Base-by-base conservation (phyloP, 2,329 filamentous ascomycete species). In the Xylariaceae sp. region DNA sequence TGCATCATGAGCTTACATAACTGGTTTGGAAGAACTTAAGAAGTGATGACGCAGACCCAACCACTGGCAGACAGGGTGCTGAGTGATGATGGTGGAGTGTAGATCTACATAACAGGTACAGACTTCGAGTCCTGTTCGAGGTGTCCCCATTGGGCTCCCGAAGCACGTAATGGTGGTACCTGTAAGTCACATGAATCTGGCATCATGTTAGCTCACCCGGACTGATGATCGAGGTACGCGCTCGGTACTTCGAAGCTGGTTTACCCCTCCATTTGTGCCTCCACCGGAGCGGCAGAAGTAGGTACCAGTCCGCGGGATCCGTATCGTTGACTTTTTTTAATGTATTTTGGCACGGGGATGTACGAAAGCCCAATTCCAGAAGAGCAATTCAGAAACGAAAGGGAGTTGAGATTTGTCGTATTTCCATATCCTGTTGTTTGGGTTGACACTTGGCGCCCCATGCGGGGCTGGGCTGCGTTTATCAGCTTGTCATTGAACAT, bases 121-220 rank as follows among this genome's bases (percentile, higher is more conserved):
- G 19, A 19, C 19, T 19, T 19, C 19, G 19, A 19, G 19, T 19
- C 19, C 19, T 19, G 19, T 19, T 19, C 19, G 19, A 19, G 19
- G 19, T 19, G 19, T 19, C 19, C 19, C 19, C 19, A 19, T 3
- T 37, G 35, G 32, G 32, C 8, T 11, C 3, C 35, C 35, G 35
- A 37, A 37, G 35, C 35, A 37, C 35, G 35, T 37, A 37, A 37
- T 37, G 35, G 35, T 37, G 35, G 35, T 11, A 37, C 35, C 8
- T 37, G 35, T 31, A 47, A 47, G 32, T 59, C 57, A 59, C 49
- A 57, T 57, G 49, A 54, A 57, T 50, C 42, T 49, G 37, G 54
- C 46, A 43, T 43, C 41, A 51, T 47, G 41, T 39, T 44, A 45
- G 43, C 43, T 45, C 43, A 45, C 19, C 43, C 43, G 29, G 43